Evolutionary conservation across 495 filamentous ascomycete species (phyloP).

Genomic region (Podospora anserina): DNA sequence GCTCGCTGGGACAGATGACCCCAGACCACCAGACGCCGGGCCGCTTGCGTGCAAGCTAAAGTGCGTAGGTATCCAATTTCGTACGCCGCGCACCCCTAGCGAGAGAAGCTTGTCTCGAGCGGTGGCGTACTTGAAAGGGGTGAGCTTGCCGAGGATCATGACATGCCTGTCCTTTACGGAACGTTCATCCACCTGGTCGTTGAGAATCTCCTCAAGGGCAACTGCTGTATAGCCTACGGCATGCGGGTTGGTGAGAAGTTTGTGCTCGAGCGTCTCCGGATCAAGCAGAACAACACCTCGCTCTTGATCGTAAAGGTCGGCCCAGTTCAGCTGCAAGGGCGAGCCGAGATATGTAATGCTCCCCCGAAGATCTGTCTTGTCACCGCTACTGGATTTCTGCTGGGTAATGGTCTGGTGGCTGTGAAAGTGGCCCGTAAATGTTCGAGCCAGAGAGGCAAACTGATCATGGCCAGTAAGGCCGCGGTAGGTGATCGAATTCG

Average conservation of each 20-base stretch:
- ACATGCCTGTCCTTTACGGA: slow-evolving; percentile 27
- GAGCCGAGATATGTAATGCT: slow-evolving; percentile 31
- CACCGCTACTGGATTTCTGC: slow-evolving; percentile 17
- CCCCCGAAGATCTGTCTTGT: neutral
- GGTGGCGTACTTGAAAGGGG: slow-evolving; percentile 26
- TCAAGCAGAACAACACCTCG: slow-evolving; percentile 31
- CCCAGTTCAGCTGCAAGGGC: slow-evolving; percentile 33
- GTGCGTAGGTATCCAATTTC: slow-evolving; percentile 22
- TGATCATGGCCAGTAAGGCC: slow-evolving; percentile 31
- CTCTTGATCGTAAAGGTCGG: slow-evolving; percentile 30
- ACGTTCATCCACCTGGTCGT: slow-evolving; percentile 15
- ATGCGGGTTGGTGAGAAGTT: slow-evolving; percentile 31
- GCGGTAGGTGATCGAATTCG: slow-evolving; percentile 22
- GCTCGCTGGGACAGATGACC: slow-evolving; percentile 23
- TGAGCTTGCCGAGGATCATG: slow-evolving; percentile 30
- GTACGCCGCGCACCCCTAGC: slow-evolving; percentile 29
- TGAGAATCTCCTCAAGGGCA: slow-evolving; percentile 22
- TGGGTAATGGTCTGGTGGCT: slow-evolving; percentile 33
- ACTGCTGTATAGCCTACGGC: slow-evolving; percentile 25
- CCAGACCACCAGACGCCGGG: slow-evolving; percentile 13
- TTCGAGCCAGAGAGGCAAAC: slow-evolving; percentile 31
- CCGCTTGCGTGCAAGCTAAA: slow-evolving; percentile 9
- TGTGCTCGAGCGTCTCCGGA: slow-evolving; percentile 29
- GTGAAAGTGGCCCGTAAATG: slow-evolving; percentile 38
- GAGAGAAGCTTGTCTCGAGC: slow-evolving; percentile 29